Conservation (phyloP, 106 monocot genomes). For the Posidonia australis region DNA sequence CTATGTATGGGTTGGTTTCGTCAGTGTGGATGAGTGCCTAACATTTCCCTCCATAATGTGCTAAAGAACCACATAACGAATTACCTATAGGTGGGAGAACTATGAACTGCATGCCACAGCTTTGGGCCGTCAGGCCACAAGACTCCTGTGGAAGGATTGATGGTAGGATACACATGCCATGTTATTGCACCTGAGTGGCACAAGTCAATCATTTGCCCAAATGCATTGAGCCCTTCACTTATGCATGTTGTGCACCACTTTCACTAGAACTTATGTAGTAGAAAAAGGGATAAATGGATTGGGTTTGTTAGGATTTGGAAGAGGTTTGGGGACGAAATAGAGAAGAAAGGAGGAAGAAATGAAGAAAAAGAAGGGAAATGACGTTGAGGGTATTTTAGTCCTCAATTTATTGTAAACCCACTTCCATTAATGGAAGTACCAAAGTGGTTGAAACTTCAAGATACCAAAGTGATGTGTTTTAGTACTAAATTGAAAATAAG, state of each 20-base stretch:
- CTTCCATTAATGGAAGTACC: too few relatives aligned
- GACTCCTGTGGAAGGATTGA: slow-evolving; percentile 51
- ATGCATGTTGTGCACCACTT: slow-evolving; percentile 95
- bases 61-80: slow-evolving; percentile 42
- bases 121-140: slow-evolving; percentile 82
- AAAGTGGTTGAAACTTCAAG: too few relatives aligned
- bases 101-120: slow-evolving; percentile 66
- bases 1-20: slow-evolving; percentile 89
- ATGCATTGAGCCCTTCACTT: slow-evolving; percentile 60
- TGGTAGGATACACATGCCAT: slow-evolving; percentile 71
- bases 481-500: too few relatives aligned
- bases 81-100: slow-evolving; percentile 49
- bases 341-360: too few relatives aligned
- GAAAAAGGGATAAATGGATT: too few relatives aligned
- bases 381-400: too few relatives aligned
- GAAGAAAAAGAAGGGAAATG: too few relatives aligned
- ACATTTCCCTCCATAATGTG: slow-evolving; percentile 32
- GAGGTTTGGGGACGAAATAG: too few relatives aligned
- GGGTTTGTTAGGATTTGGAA: too few relatives aligned
- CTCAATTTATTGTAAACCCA: too few relatives aligned
- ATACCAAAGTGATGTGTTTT: too few relatives aligned
- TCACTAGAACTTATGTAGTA: too few relatives aligned
- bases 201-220: slow-evolving; percentile 78
- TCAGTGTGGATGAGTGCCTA: slow-evolving; percentile 70
- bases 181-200: slow-evolving; percentile 71